phyloP scores from a whole-genome alignment of 2,329 filamentous ascomycete species.

The Stemphylium lycopersici region DNA sequence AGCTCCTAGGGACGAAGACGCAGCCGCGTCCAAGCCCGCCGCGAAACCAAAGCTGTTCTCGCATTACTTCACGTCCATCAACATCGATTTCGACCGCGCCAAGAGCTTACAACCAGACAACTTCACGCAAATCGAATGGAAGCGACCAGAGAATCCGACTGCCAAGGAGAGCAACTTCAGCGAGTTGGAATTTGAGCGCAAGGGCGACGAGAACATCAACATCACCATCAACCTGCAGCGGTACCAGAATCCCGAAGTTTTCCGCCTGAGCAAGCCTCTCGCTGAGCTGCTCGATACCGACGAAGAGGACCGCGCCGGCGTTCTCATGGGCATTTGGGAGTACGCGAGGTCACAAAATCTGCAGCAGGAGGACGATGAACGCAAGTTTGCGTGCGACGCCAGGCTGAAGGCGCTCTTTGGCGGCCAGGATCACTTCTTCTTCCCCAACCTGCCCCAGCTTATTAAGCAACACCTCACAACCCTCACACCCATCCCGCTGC shows the following conservation, averaged over 20 bases:
- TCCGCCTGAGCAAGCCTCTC: slow-evolving; percentile 76
- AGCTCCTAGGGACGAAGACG: slow-evolving; percentile 60
- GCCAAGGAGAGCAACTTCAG: slow-evolving; percentile 81
- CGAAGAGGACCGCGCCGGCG: slow-evolving; percentile 85
- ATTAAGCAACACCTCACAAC: slow-evolving; percentile 79
- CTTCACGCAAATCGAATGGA: slow-evolving; percentile 78
- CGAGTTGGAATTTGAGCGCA: slow-evolving; percentile 87
- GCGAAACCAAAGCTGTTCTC: slow-evolving; percentile 65
- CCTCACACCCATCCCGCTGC: slow-evolving; percentile 79
- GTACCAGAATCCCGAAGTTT: slow-evolving; percentile 86
- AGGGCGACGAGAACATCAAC: slow-evolving; percentile 90
- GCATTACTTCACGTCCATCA: slow-evolving; percentile 82
- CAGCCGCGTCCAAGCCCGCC: slow-evolving; percentile 40
- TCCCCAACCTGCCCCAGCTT: slow-evolving; percentile 83
- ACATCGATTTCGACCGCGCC: slow-evolving; percentile 64
- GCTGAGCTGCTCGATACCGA: slow-evolving; percentile 84
- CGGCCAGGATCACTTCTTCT: slow-evolving; percentile 74
- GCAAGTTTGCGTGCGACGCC: slow-evolving; percentile 89
- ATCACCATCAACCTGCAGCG: slow-evolving; percentile 85
- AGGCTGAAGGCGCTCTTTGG: slow-evolving; percentile 77
- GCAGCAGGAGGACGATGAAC: slow-evolving; percentile 93
- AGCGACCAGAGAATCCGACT: slow-evolving; percentile 72
- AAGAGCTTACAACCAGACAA: slow-evolving; percentile 70
- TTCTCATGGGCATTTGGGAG: slow-evolving; percentile 92
- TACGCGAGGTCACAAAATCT: slow-evolving; percentile 86